Base-by-base conservation (phyloP, 2,329 filamentous ascomycete genomes). In the Graphilbum fragrans region DNA sequence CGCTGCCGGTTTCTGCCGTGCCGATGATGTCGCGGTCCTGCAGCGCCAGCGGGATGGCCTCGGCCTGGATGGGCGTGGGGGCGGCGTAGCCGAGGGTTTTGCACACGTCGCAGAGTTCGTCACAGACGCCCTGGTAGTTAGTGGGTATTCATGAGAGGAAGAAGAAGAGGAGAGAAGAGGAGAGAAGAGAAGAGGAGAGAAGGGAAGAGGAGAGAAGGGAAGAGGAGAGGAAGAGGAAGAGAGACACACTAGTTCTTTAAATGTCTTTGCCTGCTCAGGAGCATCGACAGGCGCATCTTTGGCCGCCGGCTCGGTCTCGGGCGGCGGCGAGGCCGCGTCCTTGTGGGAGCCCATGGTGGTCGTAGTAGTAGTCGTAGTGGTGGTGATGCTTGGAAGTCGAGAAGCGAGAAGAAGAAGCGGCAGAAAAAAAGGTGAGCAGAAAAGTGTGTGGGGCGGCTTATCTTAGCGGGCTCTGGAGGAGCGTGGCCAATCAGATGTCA, bases 1-100 rank as follows among this genome's bases (percentile, higher is more conserved):
- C 92, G 55, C 80, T 87, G 51, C 92, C 92, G 0, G 92, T 98
- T 63, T 98, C 90, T 25, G 92, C 92, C 39, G 96, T 71, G 34
- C 88, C 92, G 51, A 98, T 94, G 27, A 96, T 69, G 59, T 96
- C 92, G 53, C 86, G 77, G 40, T 82, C 80, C 54, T 83, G 63
- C 8, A 95, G 70, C 20, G 87, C 87, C 36, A 72, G 55, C 5
- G 90, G 90, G 52, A 96, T 94, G 0, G 87, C 74, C 58, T 93
- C 75, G 39, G 72, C 72, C 60, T 95, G 92, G 49, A 98, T 96
- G 0, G 88, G 82, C 2, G 90, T 98, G 0, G 92, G 86, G 22
- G 72, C 63, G 53, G 82, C 93, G 70, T 87, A 98, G 47, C 83
- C 82, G 41, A 96, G 72, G 1, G 75, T 69, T 5, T 74, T 74